Base-by-base conservation (phyloP, 495 filamentous ascomycete species). In the Pyronema domesticum region DNA sequence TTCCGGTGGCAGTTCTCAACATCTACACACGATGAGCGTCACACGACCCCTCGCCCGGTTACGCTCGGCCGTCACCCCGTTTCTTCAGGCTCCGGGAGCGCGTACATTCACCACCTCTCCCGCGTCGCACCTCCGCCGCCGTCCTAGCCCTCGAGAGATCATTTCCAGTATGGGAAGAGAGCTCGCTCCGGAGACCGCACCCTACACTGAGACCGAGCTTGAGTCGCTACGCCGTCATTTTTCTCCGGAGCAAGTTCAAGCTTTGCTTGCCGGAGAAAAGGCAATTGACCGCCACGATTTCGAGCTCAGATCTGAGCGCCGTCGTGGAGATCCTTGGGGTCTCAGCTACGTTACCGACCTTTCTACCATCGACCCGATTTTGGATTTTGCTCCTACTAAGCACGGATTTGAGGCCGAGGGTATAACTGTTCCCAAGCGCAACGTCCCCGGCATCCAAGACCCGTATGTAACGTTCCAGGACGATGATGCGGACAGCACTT, bases 301-400 rank as follows among this genome's bases (percentile, higher is more conserved):
- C 64, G 54, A 57, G 30, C 76, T 78, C 7, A 74, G 79, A 37
- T 82, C 88, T 67, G 81, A 80, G 49, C 72, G 74, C 3, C 63
- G 82, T 46, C 80, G 83, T 46, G 68, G 66, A 42, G 91, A 96
- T 67, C 75, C 80, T 8, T 82, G 83, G 71, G 68, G 69, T 18
- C 69, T 91, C 46, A 68, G 72, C 19, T 98, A 98, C 72, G 64
- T 89, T 55, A 87, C 94, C 69, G 91, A 98, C 72, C 81, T 96
- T 57, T 77, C 83, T 37, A 69, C 73, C 39, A 75, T 85, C 55
- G 78, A 83, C 66, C 83, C 86, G 55, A 74, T 85, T 14, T 71
- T 94, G 58, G 88, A 95, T 72, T 72, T 77, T 35, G 73, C 75
- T 15, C 67, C 66, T 54, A 77, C 77, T 57, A 68, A 72, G 17